These are phyloP conservation scores for thale cress (Arabidopsis thaliana) DNA, from an alignment of 345 rosid genomes.

Conservation along the genomic window TAIR10.1 NC_003071.7:12356001-12356500, in stretches of 20 bases:
- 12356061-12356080: constrained; percentile 17
- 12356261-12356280: background rate
- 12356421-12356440: background rate
- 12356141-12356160: constrained; percentile 15
- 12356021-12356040: constrained; percentile 14
- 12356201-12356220: background rate
- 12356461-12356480: constrained; percentile 12
- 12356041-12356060: background rate
- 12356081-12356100: constrained; percentile 17
- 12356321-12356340: background rate
- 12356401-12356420: constrained; percentile 4
- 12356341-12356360: background rate
- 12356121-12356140: constrained; percentile 7
- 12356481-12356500: constrained; percentile 33
- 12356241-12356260: background rate
- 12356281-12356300: background rate
- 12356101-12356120: background rate
- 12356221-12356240: background rate
- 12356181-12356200: constrained; percentile 14
- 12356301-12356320: background rate
- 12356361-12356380: background rate
- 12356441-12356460: constrained; percentile 25
- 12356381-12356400: background rate
- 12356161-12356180: constrained; percentile 24
- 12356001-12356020: background rate